These are phyloP conservation scores for Amylocarpus encephaloides DNA, from an alignment of 2,329 filamentous ascomycete species.

Conservation along the genomic window DNA sequence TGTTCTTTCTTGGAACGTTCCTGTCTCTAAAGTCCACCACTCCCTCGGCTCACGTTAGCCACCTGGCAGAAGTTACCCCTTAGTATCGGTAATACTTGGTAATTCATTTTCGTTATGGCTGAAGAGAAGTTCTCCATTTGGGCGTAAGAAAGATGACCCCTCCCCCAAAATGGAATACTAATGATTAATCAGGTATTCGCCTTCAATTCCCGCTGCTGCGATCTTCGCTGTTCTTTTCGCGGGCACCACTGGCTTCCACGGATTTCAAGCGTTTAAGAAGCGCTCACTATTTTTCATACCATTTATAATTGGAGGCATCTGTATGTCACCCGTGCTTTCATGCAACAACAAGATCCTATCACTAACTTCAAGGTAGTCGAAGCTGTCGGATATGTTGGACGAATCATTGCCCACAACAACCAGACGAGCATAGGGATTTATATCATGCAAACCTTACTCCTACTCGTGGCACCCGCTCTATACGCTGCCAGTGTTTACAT, in stretches of 20 bases:
- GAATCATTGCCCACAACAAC: constrained; percentile 21
- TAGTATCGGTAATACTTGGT: no score
- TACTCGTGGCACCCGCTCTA: constrained; percentile 36
- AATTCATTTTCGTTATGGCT: neutral
- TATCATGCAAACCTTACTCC: constrained; percentile 33
- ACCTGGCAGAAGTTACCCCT: no score
- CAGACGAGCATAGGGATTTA: constrained; percentile 28
- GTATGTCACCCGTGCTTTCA: constrained; percentile 18
- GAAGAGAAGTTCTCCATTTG: neutral
- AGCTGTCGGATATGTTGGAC: constrained; percentile 34
- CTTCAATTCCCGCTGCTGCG: constrained; percentile 38
- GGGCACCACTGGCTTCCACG: constrained; percentile 25
- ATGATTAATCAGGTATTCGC: constrained; percentile 37
- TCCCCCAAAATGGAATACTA: constrained; percentile 17
- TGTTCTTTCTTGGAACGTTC: no score
- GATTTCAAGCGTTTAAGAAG: constrained; percentile 27
- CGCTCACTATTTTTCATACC: constrained; percentile 36
- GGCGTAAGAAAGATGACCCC: neutral
- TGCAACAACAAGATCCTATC: neutral
- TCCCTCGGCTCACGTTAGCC: no score
- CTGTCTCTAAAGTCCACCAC: no score
- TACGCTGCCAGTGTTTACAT: constrained; percentile 38
- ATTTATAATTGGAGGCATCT: constrained; percentile 27
- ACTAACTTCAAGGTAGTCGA: constrained; percentile 34
- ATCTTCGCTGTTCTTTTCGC: constrained; percentile 35